phyloP scores from a whole-genome alignment of 2,329 filamentous ascomycete species.

The Paracamarosporium sp. region DNA sequence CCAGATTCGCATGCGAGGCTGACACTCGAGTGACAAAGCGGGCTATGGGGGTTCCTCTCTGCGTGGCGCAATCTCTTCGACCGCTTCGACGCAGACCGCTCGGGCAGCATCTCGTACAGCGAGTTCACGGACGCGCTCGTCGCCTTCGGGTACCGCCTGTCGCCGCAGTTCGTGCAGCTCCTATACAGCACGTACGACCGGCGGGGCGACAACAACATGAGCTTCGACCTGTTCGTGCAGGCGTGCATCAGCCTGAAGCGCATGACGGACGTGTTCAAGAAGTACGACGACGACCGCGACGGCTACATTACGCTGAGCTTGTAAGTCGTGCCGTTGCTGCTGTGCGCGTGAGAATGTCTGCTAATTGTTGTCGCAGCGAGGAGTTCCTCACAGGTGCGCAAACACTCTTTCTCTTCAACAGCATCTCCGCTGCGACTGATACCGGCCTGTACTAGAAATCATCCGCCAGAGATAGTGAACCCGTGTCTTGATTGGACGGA shows the following conservation, averaged over 20 bases:
- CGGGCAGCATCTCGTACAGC: conserved; percentile 81
- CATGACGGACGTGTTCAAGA: conserved; percentile 99
- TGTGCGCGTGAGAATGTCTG: too few species aligned
- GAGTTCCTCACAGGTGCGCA: conserved; percentile 64
- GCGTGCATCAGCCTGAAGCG: conserved; percentile 95
- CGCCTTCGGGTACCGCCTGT: conserved; percentile 90
- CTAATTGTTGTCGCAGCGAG: conserved; percentile 51
- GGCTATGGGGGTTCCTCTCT: conserved; percentile 92
- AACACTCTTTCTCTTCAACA: conserved; percentile 61
- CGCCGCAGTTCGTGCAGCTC: conserved; percentile 79
- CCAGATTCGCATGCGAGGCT: not conserved
- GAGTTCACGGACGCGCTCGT: conserved; percentile 92
- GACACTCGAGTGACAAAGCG: conserved; percentile 54
- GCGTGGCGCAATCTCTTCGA: conserved; percentile 96
- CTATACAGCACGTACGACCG: conserved; percentile 87
- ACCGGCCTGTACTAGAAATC: conserved; percentile 59
- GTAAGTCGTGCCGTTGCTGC: too few species aligned
- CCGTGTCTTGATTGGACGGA: too few species aligned
- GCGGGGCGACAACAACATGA: conserved; percentile 54
- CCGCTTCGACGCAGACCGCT: conserved; percentile 87
- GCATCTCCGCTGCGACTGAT: conserved; percentile 58
- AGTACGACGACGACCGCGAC: conserved; percentile 95
- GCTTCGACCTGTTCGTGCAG: conserved; percentile 95
- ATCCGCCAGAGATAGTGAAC: conserved; percentile 42
- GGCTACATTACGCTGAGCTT: conserved; percentile 73